Base-by-base conservation (phyloP, 2,329 filamentous ascomycete species). In the Myriosclerotinia curreyana region DNA sequence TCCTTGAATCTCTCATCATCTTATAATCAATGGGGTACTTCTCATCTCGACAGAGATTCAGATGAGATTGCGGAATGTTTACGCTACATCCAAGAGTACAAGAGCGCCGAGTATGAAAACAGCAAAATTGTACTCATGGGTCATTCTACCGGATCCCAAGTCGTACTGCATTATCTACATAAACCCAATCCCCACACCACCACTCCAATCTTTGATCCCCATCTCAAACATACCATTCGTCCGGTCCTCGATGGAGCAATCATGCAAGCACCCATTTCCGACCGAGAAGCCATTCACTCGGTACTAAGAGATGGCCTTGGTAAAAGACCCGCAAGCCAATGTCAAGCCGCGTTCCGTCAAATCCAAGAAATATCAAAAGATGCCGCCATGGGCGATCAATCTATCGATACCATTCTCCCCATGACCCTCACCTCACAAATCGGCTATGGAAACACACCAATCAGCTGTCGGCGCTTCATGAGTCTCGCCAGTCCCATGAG, bases 71-170 rank as follows among this genome's bases (percentile, higher is more conserved):
- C 75, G 20, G 65, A 71, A 63, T 75, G 71, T 62, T 49, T 69
- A 34, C 67, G 67, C 56, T 74, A 74, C 65, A 74, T 75, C 64
- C 68, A 71, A 53, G 70, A 74, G 34, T 75, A 76, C 66, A 76
- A 76, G 66, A 69, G n/a, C 14, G 34, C 55, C 14, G 25, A 48
- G 28, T 59, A 25, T 7, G 28, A 8, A 3, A 34, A 59, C 64
- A 77, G 76, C 9, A 86, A 85, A 64, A 71, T 88, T 22, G 84
- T 87, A 34, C 75, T 89, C 48, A 87, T 89, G 84, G 86, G 86
- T 2, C 86, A 89, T 70, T 86, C 83, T 1, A 89, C 87, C 0
- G 86, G 86, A 0, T 87, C 83, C 68, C 87, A 90, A 74, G 86
- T 87, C 71, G 79, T 85, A 12, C 79, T 89, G 75, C 83, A 87